Conservation (phyloP, 148 eudicot genomes). For the Linanthus parryae region DNA sequence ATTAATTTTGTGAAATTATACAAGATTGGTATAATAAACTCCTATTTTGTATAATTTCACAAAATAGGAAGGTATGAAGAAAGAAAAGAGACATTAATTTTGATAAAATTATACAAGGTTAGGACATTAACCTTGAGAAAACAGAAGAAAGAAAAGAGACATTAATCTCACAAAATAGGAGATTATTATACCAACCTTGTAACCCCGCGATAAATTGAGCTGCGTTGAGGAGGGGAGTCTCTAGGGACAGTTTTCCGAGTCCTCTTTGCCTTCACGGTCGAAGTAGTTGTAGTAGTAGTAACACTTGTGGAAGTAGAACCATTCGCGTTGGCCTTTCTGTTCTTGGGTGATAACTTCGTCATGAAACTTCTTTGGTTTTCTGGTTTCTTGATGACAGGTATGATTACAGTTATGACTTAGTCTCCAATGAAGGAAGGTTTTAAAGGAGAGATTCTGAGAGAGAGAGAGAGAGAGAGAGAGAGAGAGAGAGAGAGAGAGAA, state of each 20-base stretch:
- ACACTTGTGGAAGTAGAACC: too few species aligned
- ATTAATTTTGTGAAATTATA: too few species aligned
- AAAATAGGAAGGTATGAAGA: background rate
- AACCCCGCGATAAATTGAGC: constrained; percentile 74
- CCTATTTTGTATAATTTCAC: too few species aligned
- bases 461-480: background rate
- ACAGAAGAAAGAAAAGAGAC: background rate
- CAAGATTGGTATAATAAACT: too few species aligned
- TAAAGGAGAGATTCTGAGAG: constrained; percentile 3
- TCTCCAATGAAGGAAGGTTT: background rate
- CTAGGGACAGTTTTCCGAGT: constrained; percentile 48
- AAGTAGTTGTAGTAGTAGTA: constrained; percentile 11
- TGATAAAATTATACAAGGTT: too few species aligned
- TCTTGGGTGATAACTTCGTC: constrained; percentile 21
- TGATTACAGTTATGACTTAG: background rate
- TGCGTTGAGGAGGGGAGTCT: constrained; percentile 62
- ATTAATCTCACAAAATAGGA: too few species aligned
- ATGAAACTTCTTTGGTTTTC: too few species aligned
- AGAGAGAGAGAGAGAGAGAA: background rate
- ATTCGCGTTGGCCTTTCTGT: constrained; percentile 9
- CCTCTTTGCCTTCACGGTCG: constrained; percentile 30
- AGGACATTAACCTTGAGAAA: too few species aligned
- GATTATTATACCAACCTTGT: too few species aligned
- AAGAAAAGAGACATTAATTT: background rate
- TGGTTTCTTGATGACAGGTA: background rate